Base-by-base conservation (phyloP, 1,284 basidiomycete species). In the Coniferiporia weirii region DNA sequence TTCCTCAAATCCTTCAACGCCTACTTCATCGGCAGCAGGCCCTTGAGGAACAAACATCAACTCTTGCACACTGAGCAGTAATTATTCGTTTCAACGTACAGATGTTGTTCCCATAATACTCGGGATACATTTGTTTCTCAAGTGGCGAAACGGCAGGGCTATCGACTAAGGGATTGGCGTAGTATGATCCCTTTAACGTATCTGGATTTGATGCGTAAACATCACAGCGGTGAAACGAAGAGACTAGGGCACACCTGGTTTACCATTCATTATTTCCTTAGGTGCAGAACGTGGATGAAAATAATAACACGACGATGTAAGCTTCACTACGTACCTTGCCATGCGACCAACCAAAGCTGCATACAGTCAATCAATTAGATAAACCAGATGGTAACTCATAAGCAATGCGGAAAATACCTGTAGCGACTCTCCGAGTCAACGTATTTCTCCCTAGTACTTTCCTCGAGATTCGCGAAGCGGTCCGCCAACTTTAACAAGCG, bases 261-360 rank as follows among this genome's bases (percentile, higher is more conserved):
- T 87, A 32, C 93, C 93, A 66, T 96, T 96, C 93, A 96, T 96
- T 44, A 95, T 84, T 79, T 97, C 94, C 86, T 90, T 40, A 49
- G 12, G 60, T 15, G 1, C 36, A 47, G 8, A 17, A 32, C 6
- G 7, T 45, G 51, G 7, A 34, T 34, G 17, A 54, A 19, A 27
- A 15, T 19, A 10, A 19, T 4, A 12, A 46, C 4, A 46, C 45
- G 15, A 40, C 9, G 38, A 3, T 15, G 15, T 15, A 12, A 7
- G 15, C 27, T 40, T 46, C 40, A 32, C 12, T 17, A 63, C 70
- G 52, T 56, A 85, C 87, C 79, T 95, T 95, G 55, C 94, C 94
- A 72, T 94, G 90, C 46, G 88, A 91, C 94, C 94, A 97, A 19
- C 94, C 94, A 71, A 94, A 95, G 69, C 90, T 91, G 27, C 27